Base-by-base conservation (phyloP, 768 basidiomycete genomes). In the Leucogyrophana mollusca region DNA sequence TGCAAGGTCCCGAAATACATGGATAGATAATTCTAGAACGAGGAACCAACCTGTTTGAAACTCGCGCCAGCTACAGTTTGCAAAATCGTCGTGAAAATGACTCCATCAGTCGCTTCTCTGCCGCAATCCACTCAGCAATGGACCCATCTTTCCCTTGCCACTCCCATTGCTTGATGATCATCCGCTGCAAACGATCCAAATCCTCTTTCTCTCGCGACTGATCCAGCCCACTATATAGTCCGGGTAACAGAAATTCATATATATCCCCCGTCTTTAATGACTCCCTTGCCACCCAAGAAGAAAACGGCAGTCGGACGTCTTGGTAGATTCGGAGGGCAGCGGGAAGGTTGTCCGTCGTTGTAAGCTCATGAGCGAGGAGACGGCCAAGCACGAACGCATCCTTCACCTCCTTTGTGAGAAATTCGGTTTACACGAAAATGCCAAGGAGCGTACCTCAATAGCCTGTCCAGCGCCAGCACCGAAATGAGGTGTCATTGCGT, bases 401-500 rank as follows among this genome's bases (percentile, higher is more conserved):
- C 53, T 60, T 34, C 13, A 7, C 22, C 27, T 30, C 7, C 27
- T 6, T 13, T 30, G 27, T 30, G 27, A 13, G 27, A 30, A 37
- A 37, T 37, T 16, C 9, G 9, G 35, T 37, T 30, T 30, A 7
- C 13, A 30, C 27, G 13, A 7, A 30, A 6, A 30, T 13, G 4
- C 18, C 13, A 25, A 22, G 17, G 14, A 22, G 14, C 46, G 44
- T 47, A 59, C 79, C 77, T 82, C 80, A 45, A 81, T 72, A 5
- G 79, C 79, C 51, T 78, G 78, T 11, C 78, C 80, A 9, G 80
- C 80, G 25, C 79, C 79, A 8, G 79, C 74, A 22, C 79, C 80
- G 62, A 78, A 74, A 62, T 77, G 74, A 9, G 80, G 78, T 3
- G 65, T 59, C 71, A 76, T 77, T 1, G 77, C 78, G 53, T 81